Base-by-base conservation (phyloP, 768 basidiomycete species). In the Russula griseocarnosa region DNA sequence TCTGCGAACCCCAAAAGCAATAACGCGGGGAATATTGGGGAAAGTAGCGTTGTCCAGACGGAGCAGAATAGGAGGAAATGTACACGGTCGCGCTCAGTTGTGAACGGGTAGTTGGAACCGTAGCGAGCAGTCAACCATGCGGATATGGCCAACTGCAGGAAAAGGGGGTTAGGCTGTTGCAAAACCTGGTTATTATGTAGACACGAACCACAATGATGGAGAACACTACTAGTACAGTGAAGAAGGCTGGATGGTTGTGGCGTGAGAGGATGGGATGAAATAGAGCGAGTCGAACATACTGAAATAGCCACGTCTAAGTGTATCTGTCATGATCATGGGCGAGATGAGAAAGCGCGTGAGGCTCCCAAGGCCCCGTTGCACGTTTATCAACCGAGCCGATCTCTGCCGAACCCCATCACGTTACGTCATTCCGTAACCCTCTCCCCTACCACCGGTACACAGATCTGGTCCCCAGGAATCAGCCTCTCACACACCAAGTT, bases 61-160 rank as follows among this genome's bases (percentile, higher is more conserved):
- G 68, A 69, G 62, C 66, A 67, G 54, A 69, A 69, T 2, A 69
- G 68, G 52, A 69, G 66, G 60, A 64, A 69, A 28, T 53, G 55
- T 9, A 64, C 61, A 53, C 87, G 82, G 69, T 86, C 83, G 50
- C 83, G 83, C 66, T 85, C 81, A 36, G 77, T 71, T 13, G 67
- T 63, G 63, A 71, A 80, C 58, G 75, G 76, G 71, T 76, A 82
- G 76, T 87, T 79, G 32, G 73, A 61, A 72, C 86, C 83, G 77
- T 83, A 92, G 50, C 76, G 79, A 16, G 85, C 76, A 9, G 82
- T 80, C 50, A 94, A 78, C 83, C 87, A 93, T 5, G 89, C 86
- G 4, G 91, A 79, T 66, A 90, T 83, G 28, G 83, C 76, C 69
- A 90, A 78, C 88, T 90, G 65, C 3, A 53, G 49, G 50, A 30